phyloP scores from a whole-genome alignment of 1,284 basidiomycete species.

The Mycosarcoma maydis region DNA sequence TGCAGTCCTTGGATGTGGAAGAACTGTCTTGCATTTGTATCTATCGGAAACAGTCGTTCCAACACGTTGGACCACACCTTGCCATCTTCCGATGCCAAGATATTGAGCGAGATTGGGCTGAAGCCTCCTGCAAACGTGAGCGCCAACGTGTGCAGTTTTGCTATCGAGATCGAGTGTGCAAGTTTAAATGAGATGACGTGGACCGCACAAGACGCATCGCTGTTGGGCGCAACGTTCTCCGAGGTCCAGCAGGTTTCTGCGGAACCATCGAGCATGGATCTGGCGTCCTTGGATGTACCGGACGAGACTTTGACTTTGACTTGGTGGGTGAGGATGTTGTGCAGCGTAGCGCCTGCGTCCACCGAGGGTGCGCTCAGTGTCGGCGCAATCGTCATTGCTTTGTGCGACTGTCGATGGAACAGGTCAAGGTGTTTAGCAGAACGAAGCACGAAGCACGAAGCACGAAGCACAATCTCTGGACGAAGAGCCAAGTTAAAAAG shows the following conservation, averaged over 20 bases:
- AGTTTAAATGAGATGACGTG: constrained; percentile 35
- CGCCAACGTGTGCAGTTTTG: constrained; percentile 21
- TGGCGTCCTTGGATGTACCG: constrained; percentile 40
- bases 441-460: no score
- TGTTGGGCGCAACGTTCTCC: constrained; percentile 34
- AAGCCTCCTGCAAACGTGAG: constrained; percentile 45
- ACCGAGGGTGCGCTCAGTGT: constrained; percentile 12
- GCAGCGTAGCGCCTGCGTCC: background rate
- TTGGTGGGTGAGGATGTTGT: constrained; percentile 31
- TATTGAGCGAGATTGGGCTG: constrained; percentile 18
- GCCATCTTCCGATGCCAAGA: constrained; percentile 11
- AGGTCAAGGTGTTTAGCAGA: background rate
- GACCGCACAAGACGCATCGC: constrained; percentile 9
- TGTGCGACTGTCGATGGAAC: background rate
- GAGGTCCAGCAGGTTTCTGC: constrained; percentile 49
- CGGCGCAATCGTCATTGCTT: constrained; percentile 34
- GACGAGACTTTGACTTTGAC: constrained; percentile 46
- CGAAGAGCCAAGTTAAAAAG: no score
- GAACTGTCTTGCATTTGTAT: constrained; percentile 40
- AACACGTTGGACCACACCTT: constrained; percentile 12
- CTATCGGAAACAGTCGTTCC: constrained; percentile 13
- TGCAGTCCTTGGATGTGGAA: constrained; percentile 2
- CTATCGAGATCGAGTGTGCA: background rate
- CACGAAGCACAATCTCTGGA: no score
- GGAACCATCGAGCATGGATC: constrained; percentile 37